Evolutionary conservation across 768 basidiomycete species (phyloP).

Genomic region (Leccinum pellstonianum): DNA sequence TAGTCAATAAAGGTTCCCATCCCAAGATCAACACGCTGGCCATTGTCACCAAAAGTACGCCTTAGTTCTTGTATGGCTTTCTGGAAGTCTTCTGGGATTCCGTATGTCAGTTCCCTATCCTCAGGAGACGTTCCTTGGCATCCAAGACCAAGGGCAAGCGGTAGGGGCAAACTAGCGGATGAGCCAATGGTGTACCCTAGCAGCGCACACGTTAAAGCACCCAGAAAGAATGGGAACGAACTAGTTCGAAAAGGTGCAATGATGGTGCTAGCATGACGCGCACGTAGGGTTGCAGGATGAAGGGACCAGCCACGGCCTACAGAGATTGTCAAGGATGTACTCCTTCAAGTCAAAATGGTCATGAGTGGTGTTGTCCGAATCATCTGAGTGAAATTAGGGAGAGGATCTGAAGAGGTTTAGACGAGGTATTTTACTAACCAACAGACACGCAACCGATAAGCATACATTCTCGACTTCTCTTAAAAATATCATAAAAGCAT

Average conservation of each 20-base stretch:
- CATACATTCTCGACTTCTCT: background rate
- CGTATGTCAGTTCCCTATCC: no score
- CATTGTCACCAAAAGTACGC: no score
- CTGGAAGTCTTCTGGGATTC: no score
- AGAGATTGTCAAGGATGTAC: background rate
- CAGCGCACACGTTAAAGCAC: slow-evolving; percentile 18
- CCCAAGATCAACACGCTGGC: no score
- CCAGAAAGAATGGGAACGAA: slow-evolving; percentile 11
- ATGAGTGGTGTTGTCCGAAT: slow-evolving; percentile 12
- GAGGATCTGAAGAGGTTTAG: background rate
- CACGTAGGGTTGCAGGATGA: background rate
- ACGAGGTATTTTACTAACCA: background rate
- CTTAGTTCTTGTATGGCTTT: no score
- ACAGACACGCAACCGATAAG: background rate
- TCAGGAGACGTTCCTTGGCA: rapidly evolving
- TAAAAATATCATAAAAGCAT: background rate
- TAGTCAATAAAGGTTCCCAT: no score
- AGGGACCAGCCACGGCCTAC: background rate
- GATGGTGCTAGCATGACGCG: slow-evolving; percentile 13
- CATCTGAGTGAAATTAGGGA: slow-evolving; percentile 6
- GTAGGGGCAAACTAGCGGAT: no score
- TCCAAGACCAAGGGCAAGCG: no score
- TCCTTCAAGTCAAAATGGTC: background rate
- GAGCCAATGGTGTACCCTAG: slow-evolving; percentile 16
- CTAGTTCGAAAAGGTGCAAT: background rate